Conservation (phyloP, 176 grass and related monocot genomes). For the Rhynchospora tenuis region DNA sequence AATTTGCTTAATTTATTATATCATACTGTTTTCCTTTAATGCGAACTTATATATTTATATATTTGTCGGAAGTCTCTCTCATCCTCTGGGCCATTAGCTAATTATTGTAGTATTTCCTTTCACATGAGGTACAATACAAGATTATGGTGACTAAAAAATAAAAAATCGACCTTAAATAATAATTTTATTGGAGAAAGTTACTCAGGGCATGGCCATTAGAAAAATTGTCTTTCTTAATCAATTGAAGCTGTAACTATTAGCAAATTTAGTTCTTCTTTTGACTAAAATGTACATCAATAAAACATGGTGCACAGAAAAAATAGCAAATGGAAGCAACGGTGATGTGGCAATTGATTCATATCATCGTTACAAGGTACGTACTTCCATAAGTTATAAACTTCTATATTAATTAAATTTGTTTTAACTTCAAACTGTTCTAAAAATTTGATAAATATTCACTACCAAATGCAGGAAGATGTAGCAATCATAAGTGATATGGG, state of each 20-base stretch:
- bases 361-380: constrained; percentile 71
- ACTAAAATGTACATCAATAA: not conserved
- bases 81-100: not conserved
- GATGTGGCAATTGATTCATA: constrained; percentile 72
- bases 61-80: not conserved
- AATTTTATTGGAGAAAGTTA: not conserved
- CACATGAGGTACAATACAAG: not conserved
- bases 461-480: constrained; percentile 60
- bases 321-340: constrained; percentile 63
- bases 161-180: not conserved
- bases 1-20: not conserved
- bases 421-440: not conserved
- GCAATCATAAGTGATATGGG: constrained; percentile 66
- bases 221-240: not conserved
- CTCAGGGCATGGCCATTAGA: not conserved
- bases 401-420: not conserved
- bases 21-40: not conserved
- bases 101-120: not conserved
- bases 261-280: not conserved
- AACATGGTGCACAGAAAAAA: constrained; percentile 43
- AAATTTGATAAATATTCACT: constrained; percentile 10
- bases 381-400: not conserved
- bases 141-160: not conserved
- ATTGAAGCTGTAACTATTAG: not conserved
- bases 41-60: not conserved